Conservation (phyloP, 1,284 basidiomycete species). For the Apiotrichum siamense region DNA sequence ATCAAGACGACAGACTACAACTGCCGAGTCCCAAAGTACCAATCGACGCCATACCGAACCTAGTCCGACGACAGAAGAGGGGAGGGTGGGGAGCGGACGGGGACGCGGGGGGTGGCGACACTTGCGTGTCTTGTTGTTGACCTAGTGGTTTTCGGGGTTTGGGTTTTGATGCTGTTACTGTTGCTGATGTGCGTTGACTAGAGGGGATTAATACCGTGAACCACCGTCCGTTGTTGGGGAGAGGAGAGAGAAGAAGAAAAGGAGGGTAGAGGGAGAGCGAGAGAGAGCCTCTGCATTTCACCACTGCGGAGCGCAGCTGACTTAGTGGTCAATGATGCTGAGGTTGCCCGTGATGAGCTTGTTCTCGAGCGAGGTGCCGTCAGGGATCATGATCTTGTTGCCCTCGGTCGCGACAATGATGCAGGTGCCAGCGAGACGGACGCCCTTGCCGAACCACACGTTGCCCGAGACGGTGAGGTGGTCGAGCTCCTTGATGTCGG, state of each 20-base stretch:
- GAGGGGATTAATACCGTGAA: not conserved
- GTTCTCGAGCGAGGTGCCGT: slow-evolving; percentile 91
- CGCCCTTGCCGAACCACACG: slow-evolving; percentile 90
- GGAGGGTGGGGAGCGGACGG: too few relatives aligned
- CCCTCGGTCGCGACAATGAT: slow-evolving; percentile 90
- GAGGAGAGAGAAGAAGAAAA: not conserved
- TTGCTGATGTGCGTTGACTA: not conserved
- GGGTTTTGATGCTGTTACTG: not conserved
- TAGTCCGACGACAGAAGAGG: too few relatives aligned
- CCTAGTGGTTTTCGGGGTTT: too few relatives aligned
- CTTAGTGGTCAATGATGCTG: slow-evolving; percentile 54
- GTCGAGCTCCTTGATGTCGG: slow-evolving; percentile 87
- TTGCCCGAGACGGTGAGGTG: slow-evolving; percentile 96
- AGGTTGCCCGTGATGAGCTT: slow-evolving; percentile 57
- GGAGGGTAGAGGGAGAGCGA: not conserved
- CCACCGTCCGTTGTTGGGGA: slow-evolving; percentile 2
- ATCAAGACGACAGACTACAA: too few relatives aligned
- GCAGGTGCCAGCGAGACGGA: slow-evolving; percentile 79
- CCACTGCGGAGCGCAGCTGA: not conserved
- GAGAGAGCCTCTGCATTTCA: not conserved
- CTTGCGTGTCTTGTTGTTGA: too few relatives aligned
- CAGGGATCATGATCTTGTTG: slow-evolving; percentile 89
- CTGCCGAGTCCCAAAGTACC: too few relatives aligned
- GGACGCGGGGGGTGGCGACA: too few relatives aligned
- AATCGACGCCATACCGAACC: too few relatives aligned